Evolutionary conservation across 192 early-diverging fungal genomes (phyloP).

Genomic region (Coemansia sp.): DNA sequence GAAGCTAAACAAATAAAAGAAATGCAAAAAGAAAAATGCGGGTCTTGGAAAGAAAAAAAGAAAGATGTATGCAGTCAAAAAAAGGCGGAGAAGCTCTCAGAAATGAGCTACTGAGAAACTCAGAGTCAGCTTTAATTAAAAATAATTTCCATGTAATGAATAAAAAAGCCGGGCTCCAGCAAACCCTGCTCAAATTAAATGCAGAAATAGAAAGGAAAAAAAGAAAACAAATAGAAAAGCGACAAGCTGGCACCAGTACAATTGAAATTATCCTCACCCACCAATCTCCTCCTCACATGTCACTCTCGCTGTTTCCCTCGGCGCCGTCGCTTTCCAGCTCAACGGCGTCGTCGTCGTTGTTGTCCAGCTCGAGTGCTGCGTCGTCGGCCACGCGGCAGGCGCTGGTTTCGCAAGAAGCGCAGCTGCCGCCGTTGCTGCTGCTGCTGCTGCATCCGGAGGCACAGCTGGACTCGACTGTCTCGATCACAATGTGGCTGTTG

Average conservation of each 20-base stretch:
- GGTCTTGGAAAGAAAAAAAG: constrained; percentile 1
- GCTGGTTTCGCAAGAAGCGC: not conserved
- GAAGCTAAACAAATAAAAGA: not conserved
- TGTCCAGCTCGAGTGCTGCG: not conserved
- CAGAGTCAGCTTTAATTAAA: not conserved
- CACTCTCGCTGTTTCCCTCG: not conserved
- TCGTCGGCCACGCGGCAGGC: constrained; percentile 1
- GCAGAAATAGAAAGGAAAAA: not conserved
- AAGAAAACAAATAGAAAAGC: not conserved
- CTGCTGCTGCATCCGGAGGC: not conserved
- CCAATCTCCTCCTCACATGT: not conserved
- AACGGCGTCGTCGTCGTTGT: not conserved
- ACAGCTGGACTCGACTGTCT: constrained; percentile 14
- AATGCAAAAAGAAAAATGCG: no score
- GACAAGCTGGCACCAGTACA: not conserved
- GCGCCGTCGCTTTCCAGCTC: constrained; percentile 1
- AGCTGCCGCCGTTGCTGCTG: not conserved
- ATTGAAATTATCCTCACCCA: not conserved
- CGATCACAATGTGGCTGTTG: constrained; percentile 17
- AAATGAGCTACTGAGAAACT: not conserved
- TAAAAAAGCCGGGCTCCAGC: not conserved
- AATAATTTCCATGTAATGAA: not conserved
- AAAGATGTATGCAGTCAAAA: not conserved
- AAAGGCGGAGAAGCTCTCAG: not conserved
- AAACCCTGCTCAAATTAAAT: no score